phyloP scores from a whole-genome alignment of 2,329 filamentous ascomycete genomes.

The Mycosphaerella sp. region DNA sequence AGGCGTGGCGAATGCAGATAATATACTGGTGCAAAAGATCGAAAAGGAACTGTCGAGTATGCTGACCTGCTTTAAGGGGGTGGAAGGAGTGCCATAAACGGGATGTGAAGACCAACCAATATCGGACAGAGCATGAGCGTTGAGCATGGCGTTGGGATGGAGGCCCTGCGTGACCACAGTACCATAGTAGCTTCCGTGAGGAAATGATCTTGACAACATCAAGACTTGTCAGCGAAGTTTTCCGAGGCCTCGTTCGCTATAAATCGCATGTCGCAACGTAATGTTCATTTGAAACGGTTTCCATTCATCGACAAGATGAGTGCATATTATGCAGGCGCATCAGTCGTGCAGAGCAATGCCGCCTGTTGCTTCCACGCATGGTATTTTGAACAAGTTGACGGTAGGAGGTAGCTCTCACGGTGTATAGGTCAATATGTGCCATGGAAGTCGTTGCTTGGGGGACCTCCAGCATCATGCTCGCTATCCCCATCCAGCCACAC shows the following conservation, averaged over 20 bases:
- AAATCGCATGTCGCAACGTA: too few relatives aligned
- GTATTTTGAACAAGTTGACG: too few relatives aligned
- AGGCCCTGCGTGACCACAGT: not conserved
- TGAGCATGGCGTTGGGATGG: slow-evolving; percentile 1
- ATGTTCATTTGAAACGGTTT: too few relatives aligned
- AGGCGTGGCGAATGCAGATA: slow-evolving; percentile 42
- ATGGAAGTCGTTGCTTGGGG: not conserved
- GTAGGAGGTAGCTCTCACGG: not conserved
- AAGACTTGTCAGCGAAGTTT: too few relatives aligned
- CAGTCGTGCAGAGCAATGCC: not conserved
- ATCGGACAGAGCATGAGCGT: not conserved
- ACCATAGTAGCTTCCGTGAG: too few relatives aligned
- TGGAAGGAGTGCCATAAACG: not conserved
- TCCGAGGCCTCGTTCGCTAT: too few relatives aligned
- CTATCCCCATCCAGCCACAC: slow-evolving; percentile 3
- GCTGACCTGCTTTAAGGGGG: slow-evolving; percentile 36
- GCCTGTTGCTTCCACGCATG: too few relatives aligned
- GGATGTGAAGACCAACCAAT: not conserved
- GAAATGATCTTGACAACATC: too few relatives aligned
- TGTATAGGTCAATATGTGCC: not conserved
- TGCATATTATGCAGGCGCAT: not conserved
- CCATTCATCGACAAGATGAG: too few relatives aligned
- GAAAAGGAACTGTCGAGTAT: slow-evolving; percentile 59
- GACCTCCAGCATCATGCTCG: not conserved
- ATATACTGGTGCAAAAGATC: slow-evolving; percentile 67